Conservation (phyloP, 192 early-diverging fungal species). For the Radiomyces spectabilis region DNA sequence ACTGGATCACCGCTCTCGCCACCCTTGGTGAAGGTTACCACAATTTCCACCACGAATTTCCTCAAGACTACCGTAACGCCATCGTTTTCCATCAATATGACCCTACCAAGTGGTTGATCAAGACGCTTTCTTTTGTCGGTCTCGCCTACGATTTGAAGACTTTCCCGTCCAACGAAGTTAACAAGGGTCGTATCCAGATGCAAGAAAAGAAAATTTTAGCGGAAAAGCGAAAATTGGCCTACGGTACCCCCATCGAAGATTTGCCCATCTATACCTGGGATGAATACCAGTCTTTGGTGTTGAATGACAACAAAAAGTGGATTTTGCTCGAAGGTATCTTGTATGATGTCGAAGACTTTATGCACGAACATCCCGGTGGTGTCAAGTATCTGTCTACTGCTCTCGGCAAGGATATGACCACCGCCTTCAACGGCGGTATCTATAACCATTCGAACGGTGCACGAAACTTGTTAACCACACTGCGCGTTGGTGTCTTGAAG, state of each 20-base stretch:
- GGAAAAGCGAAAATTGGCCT: slow-evolving; percentile 55
- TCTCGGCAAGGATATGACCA: slow-evolving; percentile 82
- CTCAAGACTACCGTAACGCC: slow-evolving; percentile 77
- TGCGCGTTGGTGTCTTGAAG: slow-evolving; percentile 59
- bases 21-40: slow-evolving; percentile 80
- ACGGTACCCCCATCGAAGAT: slow-evolving; percentile 60
- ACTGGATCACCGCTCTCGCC: slow-evolving; percentile 71
- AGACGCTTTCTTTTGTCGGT: slow-evolving; percentile 41
- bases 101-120: slow-evolving; percentile 83
- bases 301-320: slow-evolving; percentile 63
- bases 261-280: slow-evolving; percentile 63
- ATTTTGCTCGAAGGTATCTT: slow-evolving; percentile 78
- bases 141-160: slow-evolving; percentile 63
- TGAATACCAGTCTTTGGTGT: slow-evolving; percentile 56
- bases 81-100: slow-evolving; percentile 73
- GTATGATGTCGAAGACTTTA: slow-evolving; percentile 77
- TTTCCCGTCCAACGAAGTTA: slow-evolving; percentile 72
- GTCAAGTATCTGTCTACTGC: slow-evolving; percentile 55
- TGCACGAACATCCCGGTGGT: slow-evolving; percentile 87
- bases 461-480: slow-evolving; percentile 68
- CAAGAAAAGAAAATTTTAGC: slow-evolving; percentile 62
- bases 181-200: slow-evolving; percentile 74
- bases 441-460: slow-evolving; percentile 90
- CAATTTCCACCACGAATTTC: slow-evolving; percentile 85
- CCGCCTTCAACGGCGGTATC: slow-evolving; percentile 82